Conservation (phyloP, 768 basidiomycete species). For the Podaxis pistillaris region DNA sequence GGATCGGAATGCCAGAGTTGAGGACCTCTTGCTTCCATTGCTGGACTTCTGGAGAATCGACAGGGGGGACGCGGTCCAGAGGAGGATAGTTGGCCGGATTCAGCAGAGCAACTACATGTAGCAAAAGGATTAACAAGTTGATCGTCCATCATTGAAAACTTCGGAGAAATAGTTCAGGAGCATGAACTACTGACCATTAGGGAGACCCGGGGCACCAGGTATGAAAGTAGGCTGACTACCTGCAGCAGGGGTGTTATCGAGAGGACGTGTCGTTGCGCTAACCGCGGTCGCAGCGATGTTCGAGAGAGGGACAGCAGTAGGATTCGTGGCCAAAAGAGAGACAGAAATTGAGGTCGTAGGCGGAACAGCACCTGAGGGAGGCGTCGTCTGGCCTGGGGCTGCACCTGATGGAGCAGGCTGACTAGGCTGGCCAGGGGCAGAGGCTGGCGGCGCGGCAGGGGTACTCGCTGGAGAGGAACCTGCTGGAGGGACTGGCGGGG, state of each 20-base stretch:
- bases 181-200: constrained; percentile 39
- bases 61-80: constrained; percentile 60
- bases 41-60: constrained; percentile 59
- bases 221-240: constrained; percentile 52
- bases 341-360: constrained; percentile 39
- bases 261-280: constrained; percentile 40
- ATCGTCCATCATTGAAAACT: neutral
- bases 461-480: neutral
- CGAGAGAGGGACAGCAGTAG: constrained; percentile 59
- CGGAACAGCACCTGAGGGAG: constrained; percentile 16
- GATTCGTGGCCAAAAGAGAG: constrained; percentile 49
- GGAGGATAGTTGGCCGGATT: constrained; percentile 60
- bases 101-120: constrained; percentile 37
- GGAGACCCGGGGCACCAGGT: constrained; percentile 57
- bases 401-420: constrained; percentile 4
- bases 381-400: constrained; percentile 5
- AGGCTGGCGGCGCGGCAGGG: neutral
- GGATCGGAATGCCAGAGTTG: constrained; percentile 56
- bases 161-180: neutral
- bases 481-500: constrained; percentile 12
- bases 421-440: neutral
- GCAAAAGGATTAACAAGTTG: neutral
- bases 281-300: constrained; percentile 43
- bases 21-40: constrained; percentile 69
- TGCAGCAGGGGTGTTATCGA: constrained; percentile 45